These are phyloP conservation scores for Spirogloea muscicola DNA, from an alignment of 139 green algal genomes.

Conservation along the genomic window DNA sequence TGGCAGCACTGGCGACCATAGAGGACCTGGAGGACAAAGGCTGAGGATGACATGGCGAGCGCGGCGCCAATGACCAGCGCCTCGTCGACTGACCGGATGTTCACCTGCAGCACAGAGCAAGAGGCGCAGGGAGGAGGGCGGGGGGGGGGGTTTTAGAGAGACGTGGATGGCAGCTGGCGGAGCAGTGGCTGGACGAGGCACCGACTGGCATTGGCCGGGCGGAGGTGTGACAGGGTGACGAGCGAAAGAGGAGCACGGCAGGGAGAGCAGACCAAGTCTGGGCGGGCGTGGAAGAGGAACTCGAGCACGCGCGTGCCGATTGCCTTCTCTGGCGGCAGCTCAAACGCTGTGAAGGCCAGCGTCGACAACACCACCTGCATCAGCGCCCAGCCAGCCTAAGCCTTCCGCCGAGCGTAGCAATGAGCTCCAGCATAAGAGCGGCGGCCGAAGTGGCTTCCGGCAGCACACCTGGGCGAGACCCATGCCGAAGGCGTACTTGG, in stretches of 20 bases:
- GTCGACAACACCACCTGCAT: conserved; percentile 66
- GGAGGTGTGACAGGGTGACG: too few species aligned
- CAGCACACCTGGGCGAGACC: conserved; percentile 64
- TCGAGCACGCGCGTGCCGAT: conserved; percentile 81
- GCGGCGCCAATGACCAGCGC: conserved; percentile 92
- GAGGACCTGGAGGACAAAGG: conserved; percentile 88
- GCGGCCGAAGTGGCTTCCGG: too few species aligned
- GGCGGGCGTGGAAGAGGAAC: conserved; percentile 49
- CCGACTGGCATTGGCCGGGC: too few species aligned
- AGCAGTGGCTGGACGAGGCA: too few species aligned
- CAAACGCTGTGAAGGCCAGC: conserved; percentile 67
- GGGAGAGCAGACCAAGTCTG: conserved; percentile 62
- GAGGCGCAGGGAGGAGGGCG: too few species aligned
- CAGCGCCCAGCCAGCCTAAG: too few species aligned
- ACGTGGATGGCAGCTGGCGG: too few species aligned
- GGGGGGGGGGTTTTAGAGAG: too few species aligned
- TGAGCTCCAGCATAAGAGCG: background rate
- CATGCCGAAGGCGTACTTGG: conserved; percentile 92
- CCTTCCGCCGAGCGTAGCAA: too few species aligned
- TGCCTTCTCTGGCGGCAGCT: conserved; percentile 69
- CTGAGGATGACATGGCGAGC: conserved; percentile 92
- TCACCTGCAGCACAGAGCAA: too few species aligned
- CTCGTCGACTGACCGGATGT: conserved; percentile 59
- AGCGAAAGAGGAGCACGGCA: too few species aligned
- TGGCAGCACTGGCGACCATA: background rate